These are phyloP conservation scores for Viola odorata DNA, from an alignment of 345 rosid genomes.

Conservation along the genomic window DNA sequence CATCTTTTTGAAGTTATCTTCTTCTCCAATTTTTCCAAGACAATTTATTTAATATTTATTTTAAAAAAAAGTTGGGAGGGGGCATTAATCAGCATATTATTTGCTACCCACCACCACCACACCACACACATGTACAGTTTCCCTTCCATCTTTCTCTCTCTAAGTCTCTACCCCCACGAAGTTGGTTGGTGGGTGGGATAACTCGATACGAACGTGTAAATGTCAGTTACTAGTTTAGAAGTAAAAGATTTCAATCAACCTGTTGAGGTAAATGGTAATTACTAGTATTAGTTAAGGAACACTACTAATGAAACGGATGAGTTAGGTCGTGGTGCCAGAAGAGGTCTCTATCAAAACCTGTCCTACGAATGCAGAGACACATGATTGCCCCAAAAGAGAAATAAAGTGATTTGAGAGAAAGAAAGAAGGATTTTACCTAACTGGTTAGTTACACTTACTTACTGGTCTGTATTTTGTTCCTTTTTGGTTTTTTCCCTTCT, in stretches of 20 bases:
- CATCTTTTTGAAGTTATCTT: slow-evolving; percentile 31
- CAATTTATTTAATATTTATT: too few species aligned
- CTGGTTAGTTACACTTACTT: neutral
- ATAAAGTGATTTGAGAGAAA: neutral
- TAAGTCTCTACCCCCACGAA: slow-evolving; percentile 23
- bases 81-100: slow-evolving; percentile 17
- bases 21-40: too few species aligned
- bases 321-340: neutral
- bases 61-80: too few species aligned
- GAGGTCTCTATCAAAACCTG: neutral
- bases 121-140: too few species aligned
- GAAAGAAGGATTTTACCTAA: neutral
- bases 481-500: neutral
- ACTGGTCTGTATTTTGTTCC: neutral
- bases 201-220: too few species aligned
- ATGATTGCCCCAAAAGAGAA: slow-evolving; percentile 6
- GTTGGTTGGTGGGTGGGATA: slow-evolving; percentile 24
- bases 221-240: neutral
- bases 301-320: neutral
- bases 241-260: neutral
- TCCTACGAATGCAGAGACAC: slow-evolving; percentile 13
- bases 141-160: neutral
- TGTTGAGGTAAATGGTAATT: neutral
- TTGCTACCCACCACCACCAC: slow-evolving; percentile 33
- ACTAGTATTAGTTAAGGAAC: too few species aligned